phyloP scores from a whole-genome alignment of 1,139 yeast species.

The Saccharomyces hybrid region DNA sequence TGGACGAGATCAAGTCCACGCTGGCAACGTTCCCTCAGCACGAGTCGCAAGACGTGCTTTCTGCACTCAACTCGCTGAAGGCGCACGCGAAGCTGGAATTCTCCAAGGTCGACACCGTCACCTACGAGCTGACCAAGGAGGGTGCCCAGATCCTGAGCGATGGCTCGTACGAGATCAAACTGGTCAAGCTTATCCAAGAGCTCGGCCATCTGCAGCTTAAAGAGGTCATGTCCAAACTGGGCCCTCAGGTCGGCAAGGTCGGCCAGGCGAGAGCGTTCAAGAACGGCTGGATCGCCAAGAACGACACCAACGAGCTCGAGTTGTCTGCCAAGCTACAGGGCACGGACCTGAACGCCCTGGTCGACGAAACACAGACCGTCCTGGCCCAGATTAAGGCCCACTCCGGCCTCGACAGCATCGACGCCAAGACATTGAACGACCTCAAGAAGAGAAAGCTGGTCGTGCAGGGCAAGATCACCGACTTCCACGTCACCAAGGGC shows the following conservation, averaged over 20 bases:
- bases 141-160: conserved; percentile 68
- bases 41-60: conserved; percentile 50
- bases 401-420: conserved; percentile 41
- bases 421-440: conserved; percentile 67
- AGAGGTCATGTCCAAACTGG: conserved; percentile 72
- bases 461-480: conserved; percentile 60
- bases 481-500: conserved; percentile 74
- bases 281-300: conserved; percentile 91
- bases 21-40: conserved; percentile 47
- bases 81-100: conserved; percentile 78
- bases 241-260: conserved; percentile 65
- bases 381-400: conserved; percentile 43
- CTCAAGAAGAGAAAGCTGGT: conserved; percentile 91
- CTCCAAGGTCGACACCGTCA: conserved; percentile 66
- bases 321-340: conserved; percentile 39
- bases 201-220: conserved; percentile 71
- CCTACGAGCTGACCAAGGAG: conserved; percentile 71
- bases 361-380: conserved; percentile 60
- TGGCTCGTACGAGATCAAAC: conserved; percentile 88
- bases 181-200: conserved; percentile 68
- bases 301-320: conserved; percentile 66
- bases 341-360: conserved; percentile 30
- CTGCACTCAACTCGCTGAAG: conserved; percentile 78
- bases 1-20: conserved; percentile 60
- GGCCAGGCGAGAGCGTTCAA: conserved; percentile 98